These are phyloP conservation scores for Hypoxylon lienhwacheense DNA, from an alignment of 495 filamentous ascomycete species.

Conservation along the genomic window DNA sequence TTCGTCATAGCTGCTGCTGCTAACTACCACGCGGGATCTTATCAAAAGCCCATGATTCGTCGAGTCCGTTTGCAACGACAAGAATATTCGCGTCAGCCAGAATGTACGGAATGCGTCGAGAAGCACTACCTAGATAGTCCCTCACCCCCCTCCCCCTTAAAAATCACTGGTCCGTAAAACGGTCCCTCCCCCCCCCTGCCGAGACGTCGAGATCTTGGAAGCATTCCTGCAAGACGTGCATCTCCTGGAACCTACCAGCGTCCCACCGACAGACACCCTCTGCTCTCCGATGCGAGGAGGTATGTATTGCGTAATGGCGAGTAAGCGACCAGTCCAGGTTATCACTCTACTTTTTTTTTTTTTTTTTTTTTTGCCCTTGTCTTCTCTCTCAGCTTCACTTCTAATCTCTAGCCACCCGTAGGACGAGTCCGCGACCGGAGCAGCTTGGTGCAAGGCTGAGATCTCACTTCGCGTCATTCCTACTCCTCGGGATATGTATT, in stretches of 20 bases:
- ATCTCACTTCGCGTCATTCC: slow-evolving; percentile 5
- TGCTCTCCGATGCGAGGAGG: slow-evolving; percentile 6
- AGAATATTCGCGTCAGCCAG: slow-evolving; percentile 31
- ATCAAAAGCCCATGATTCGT: slow-evolving; percentile 28
- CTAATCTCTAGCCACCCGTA: too few relatives aligned
- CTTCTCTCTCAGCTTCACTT: too few relatives aligned
- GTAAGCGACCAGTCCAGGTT: slow-evolving; percentile 1
- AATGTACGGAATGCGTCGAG: neutral
- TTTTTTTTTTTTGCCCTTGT: too few relatives aligned
- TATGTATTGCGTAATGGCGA: slow-evolving; percentile 33
- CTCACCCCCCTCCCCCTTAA: too few relatives aligned
- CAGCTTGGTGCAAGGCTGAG: neutral
- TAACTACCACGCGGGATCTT: slow-evolving; percentile 37
- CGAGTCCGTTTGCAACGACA: slow-evolving; percentile 32
- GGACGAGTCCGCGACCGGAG: slow-evolving; percentile 26
- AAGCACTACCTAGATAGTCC: too few relatives aligned
- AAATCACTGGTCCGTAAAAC: too few relatives aligned
- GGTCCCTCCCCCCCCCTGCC: too few relatives aligned
- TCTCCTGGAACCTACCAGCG: slow-evolving; percentile 15
- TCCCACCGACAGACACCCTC: too few relatives aligned
- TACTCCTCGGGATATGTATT: too few relatives aligned
- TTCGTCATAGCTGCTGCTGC: slow-evolving; percentile 23
- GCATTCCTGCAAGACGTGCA: slow-evolving; percentile 29
- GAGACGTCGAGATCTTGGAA: too few relatives aligned
- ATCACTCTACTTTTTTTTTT: too few relatives aligned